These are phyloP conservation scores for Venturia oleaginea DNA, from an alignment of 2,329 filamentous ascomycete species.

Conservation along the genomic window DNA sequence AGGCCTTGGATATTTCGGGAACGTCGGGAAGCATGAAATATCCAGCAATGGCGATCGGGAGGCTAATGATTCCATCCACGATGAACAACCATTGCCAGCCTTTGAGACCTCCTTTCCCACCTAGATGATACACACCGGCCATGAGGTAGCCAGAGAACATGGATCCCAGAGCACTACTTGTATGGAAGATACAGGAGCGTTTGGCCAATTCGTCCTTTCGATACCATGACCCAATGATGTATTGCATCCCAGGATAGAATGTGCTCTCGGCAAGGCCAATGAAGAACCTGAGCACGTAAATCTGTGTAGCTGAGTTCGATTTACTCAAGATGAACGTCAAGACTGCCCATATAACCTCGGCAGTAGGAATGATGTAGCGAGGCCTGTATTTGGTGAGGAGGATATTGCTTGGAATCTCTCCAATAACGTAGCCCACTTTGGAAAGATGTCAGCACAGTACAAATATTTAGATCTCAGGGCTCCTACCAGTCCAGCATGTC, in stretches of 20 bases:
- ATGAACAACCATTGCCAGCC: slow-evolving; percentile 50
- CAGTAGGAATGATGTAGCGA: slow-evolving; percentile 39
- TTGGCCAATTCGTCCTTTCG: slow-evolving; percentile 43
- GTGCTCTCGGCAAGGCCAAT: slow-evolving; percentile 42
- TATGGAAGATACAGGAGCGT: slow-evolving; percentile 44
- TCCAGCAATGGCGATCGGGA: slow-evolving; percentile 43
- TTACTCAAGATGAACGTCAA: slow-evolving; percentile 38
- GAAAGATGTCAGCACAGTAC: neutral
- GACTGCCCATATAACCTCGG: slow-evolving; percentile 41
- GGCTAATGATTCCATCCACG: slow-evolving; percentile 44
- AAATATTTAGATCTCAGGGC: neutral
- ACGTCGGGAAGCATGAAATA: slow-evolving; percentile 42
- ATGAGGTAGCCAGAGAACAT: slow-evolving; percentile 48
- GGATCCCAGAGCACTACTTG: slow-evolving; percentile 34
- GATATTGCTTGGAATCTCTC: slow-evolving; percentile 43
- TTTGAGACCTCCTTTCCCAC: slow-evolving; percentile 37
- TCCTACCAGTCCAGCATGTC: slow-evolving; percentile 36
- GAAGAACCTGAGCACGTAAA: slow-evolving; percentile 42
- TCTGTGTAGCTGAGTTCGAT: slow-evolving; percentile 33
- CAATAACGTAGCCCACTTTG: slow-evolving; percentile 51
- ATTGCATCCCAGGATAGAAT: slow-evolving; percentile 46
- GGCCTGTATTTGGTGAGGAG: slow-evolving; percentile 41
- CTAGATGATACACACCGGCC: slow-evolving; percentile 43
- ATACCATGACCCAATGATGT: slow-evolving; percentile 45
- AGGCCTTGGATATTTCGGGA: slow-evolving; percentile 41